Conservation (phyloP, 306 rosid genomes). For the Cyamopsis tetragonoloba region DNA sequence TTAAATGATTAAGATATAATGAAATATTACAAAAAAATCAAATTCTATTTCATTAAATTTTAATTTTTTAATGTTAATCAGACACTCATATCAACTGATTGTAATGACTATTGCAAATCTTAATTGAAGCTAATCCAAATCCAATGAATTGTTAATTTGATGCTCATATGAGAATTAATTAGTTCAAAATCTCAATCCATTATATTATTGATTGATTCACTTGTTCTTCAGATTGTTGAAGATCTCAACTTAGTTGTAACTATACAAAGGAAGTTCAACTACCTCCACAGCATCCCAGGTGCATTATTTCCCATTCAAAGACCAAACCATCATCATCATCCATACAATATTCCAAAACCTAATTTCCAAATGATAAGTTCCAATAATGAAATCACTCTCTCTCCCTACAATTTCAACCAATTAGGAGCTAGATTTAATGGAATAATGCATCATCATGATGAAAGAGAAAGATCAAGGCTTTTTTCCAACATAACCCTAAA, state of each 20-base stretch:
- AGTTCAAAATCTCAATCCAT: background rate
- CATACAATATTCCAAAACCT: constrained; percentile 52
- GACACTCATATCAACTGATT: no score
- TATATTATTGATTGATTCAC: background rate
- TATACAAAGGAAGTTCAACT: constrained; percentile 76
- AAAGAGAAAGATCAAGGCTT: constrained; percentile 38
- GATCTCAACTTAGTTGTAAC: constrained; percentile 66
- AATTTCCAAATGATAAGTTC: constrained; percentile 39
- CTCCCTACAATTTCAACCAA: constrained; percentile 31
- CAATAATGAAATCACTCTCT: constrained; percentile 37
- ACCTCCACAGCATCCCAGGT: constrained; percentile 79
- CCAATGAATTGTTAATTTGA: no score
- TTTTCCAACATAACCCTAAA: constrained; percentile 50
- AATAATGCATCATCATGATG: constrained; percentile 44
- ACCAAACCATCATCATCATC: constrained; percentile 63
- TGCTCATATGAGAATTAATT: no score
- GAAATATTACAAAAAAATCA: no score
- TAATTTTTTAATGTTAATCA: no score
- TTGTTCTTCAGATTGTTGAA: constrained; percentile 54
- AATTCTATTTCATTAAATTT: no score
- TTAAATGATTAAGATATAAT: no score
- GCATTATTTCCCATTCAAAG: constrained; percentile 69
- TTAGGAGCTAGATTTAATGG: constrained; percentile 39
- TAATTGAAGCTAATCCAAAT: no score
- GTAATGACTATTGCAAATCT: no score